Evolutionary conservation across 805 yeast species (phyloP).

Genomic region (Starmerella vitae): DNA sequence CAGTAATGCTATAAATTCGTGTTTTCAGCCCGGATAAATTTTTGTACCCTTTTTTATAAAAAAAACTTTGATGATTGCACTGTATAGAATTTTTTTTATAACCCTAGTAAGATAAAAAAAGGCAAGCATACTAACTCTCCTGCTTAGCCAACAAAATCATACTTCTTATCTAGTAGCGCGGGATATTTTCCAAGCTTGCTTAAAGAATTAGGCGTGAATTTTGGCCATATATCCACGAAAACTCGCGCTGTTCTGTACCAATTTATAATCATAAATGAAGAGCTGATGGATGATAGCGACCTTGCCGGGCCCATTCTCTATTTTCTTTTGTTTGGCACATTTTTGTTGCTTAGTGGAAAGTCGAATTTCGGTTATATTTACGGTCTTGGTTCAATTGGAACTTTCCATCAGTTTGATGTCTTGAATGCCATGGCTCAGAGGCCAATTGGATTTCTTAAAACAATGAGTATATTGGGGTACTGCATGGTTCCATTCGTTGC

Average conservation of each 20-base stretch:
- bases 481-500: conserved; percentile 81
- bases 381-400: conserved; percentile 89
- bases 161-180: no score
- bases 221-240: conserved; percentile 65
- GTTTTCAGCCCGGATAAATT: no score
- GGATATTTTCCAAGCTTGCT: no score
- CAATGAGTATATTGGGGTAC: conserved; percentile 88
- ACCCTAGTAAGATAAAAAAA: no score
- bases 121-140: no score
- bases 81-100: no score
- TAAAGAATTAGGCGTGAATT: conserved; percentile 89
- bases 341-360: conserved; percentile 71
- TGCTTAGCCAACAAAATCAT: no score
- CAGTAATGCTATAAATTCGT: no score
- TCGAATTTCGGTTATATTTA: conserved; percentile 94
- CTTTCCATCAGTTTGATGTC: conserved; percentile 66
- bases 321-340: conserved; percentile 73
- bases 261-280: conserved; percentile 48
- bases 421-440: conserved; percentile 69
- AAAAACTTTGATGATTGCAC: no score
- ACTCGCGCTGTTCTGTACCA: conserved; percentile 82
- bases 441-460: conserved; percentile 40
- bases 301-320: conserved; percentile 90
- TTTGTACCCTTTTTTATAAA: no score
- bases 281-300: conserved; percentile 76